Conservation (phyloP, 31 red algal species). For the Porphyra umbilicalis region DNA sequence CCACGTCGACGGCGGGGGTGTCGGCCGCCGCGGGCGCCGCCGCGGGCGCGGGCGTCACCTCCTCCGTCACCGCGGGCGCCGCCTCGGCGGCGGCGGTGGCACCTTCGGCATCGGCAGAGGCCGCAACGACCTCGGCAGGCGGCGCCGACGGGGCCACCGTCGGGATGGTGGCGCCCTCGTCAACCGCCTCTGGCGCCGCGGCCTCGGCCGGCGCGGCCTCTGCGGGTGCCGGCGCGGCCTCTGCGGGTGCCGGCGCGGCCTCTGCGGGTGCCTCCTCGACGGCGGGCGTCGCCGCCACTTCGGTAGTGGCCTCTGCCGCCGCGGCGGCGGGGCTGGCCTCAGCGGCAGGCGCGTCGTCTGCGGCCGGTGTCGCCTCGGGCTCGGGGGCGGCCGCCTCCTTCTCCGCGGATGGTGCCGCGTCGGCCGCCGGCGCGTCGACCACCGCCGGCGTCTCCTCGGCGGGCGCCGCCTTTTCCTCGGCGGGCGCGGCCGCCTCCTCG, state of each 20-base stretch:
- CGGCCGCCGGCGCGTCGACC: background rate
- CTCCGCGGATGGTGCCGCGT: background rate
- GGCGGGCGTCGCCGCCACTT: background rate
- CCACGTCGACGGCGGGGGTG: background rate
- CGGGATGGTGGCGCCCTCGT: background rate
- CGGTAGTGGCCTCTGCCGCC: background rate
- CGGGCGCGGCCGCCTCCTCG: background rate
- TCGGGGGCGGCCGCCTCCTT: background rate
- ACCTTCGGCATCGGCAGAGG: background rate
- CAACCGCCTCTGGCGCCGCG: background rate
- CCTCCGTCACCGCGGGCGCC: background rate
- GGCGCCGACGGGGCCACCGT: background rate
- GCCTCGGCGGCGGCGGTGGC: background rate
- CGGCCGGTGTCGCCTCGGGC: background rate
- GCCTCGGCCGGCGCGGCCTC: background rate
- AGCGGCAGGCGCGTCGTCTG: background rate
- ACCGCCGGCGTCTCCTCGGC: background rate
- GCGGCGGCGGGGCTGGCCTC: background rate
- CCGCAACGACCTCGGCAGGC: background rate
- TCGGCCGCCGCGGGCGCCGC: background rate
- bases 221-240: background rate
- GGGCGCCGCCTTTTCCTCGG: background rate
- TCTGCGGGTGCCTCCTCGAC: background rate
- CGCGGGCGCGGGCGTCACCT: background rate
- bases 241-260: background rate